Evolutionary conservation across 1,284 basidiomycete species (phyloP), one percentile per base, ranked within the genome.

Genomic region (Microstroma glucosiphilum): DNA sequence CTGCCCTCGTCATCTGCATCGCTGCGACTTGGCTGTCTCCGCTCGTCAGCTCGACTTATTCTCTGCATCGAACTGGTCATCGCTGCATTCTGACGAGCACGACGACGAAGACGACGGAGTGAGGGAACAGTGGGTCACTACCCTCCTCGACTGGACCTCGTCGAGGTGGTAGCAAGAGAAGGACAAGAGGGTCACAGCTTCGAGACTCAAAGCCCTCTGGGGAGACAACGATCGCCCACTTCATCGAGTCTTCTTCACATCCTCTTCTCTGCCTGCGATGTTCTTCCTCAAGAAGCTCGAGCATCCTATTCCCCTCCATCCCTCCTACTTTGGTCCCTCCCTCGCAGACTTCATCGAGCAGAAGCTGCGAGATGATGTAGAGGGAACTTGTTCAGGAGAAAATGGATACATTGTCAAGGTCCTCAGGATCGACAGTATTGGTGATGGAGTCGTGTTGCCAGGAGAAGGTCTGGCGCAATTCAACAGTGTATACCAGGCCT

Each of bases 271-370:
- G 11, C 19, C 63, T n/a, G 15, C 51, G 56, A 69, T 71, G 63
- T 64, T 66, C 56, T 61, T 60, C 46, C 46, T 60, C 55, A 94
- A 96, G 85, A 88, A 92, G 79, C 85, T 97, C 40, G 91, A 90
- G 30, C 92, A 97, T 80, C 92, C 91, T 6, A 94, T 97, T 77
- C 87, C 93, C 59, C 85, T 98, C 26, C 94, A 97, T 80, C 94
- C 94, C 15, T 96, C 93, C 23, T 98, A 94, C 82, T 98, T 97
- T 79, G 94, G 94, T 15, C 91, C 94, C 6, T 88, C 90, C 66
- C 92, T 97, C 86, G 85, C 91, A 64, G 89, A 90, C 69, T 96
- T 91, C 81, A 86, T 67, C 67, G 59, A 61, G 68, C 62, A 88
- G 61, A 96, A 96, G 81, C 85, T 98, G 25, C 92, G 93, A 78